phyloP scores from a whole-genome alignment of 768 basidiomycete genomes.

The Pleurotus platypus region DNA sequence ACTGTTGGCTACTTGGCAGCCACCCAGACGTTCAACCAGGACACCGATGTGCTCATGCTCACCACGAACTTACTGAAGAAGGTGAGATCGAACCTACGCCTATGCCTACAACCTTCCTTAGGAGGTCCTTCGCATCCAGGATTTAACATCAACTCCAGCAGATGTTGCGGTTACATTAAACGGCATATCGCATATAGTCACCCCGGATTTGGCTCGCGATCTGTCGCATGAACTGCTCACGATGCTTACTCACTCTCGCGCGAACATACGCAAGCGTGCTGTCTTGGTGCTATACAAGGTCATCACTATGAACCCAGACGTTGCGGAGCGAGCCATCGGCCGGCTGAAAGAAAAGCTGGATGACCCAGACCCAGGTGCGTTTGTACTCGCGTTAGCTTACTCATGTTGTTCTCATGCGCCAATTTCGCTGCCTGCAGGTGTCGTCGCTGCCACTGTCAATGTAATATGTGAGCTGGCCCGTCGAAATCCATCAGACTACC shows the following conservation, averaged over 20 bases:
- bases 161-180: constrained; percentile 77
- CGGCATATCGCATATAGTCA: constrained; percentile 81
- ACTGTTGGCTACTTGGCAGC: constrained; percentile 95
- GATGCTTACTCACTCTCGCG: constrained; percentile 86
- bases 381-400: not conserved
- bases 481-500: constrained; percentile 72
- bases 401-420: not conserved
- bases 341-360: constrained; percentile 79
- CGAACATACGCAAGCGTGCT: constrained; percentile 88
- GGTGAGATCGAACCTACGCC: constrained; percentile 38
- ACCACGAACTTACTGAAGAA: constrained; percentile 96
- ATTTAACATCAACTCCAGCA: constrained; percentile 71
- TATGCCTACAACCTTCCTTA: constrained; percentile 1
- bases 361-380: constrained; percentile 67
- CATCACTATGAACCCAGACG: constrained; percentile 80
- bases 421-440: constrained; percentile 45
- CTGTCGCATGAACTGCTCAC: constrained; percentile 79
- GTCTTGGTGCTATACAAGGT: constrained; percentile 81
- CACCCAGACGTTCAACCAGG: constrained; percentile 83
- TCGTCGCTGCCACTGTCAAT: constrained; percentile 92
- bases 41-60: constrained; percentile 96
- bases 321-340: constrained; percentile 57
- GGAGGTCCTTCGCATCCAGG: constrained; percentile 41
- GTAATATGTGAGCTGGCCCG: constrained; percentile 91
- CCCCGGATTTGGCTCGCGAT: constrained; percentile 88